These are phyloP conservation scores for Strobilomyces dryophilus DNA, from an alignment of 768 basidiomycete species.

Conservation along the genomic window DNA sequence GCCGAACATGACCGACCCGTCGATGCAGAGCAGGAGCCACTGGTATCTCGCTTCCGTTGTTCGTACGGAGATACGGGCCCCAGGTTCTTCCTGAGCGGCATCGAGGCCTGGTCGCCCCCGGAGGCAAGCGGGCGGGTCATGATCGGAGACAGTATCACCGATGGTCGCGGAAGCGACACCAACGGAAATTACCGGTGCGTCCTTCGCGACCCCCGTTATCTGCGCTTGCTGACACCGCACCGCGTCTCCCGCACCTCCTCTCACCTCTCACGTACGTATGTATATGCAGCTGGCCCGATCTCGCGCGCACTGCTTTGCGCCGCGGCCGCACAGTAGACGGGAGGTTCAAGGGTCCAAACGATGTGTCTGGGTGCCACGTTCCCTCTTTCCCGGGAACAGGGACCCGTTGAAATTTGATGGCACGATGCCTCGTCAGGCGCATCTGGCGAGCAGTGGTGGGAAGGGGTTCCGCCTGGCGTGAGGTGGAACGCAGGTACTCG, in stretches of 20 bases:
- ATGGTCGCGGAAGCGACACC: slow-evolving; percentile 1
- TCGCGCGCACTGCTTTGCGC: not conserved
- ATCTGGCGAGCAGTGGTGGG: too few relatives aligned
- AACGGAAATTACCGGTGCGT: slow-evolving; percentile 2
- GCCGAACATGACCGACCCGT: slow-evolving; percentile 12
- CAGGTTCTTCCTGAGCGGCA: slow-evolving; percentile 4
- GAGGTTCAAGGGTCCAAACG: too few relatives aligned
- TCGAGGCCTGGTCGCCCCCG: slow-evolving; percentile 4
- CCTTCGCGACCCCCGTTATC: not conserved
- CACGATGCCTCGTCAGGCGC: too few relatives aligned
- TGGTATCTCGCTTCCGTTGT: not conserved
- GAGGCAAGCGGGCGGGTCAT: not conserved
- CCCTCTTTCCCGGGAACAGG: too few relatives aligned
- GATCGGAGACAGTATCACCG: slow-evolving; percentile 6
- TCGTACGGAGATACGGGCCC: slow-evolving; percentile 2
- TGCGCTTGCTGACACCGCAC: not conserved
- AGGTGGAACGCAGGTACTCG: too few relatives aligned
- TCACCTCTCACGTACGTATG: too few relatives aligned
- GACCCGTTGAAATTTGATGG: too few relatives aligned
- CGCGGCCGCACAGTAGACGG: too few relatives aligned
- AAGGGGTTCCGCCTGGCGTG: too few relatives aligned
- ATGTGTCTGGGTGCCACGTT: too few relatives aligned
- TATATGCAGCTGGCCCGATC: not conserved
- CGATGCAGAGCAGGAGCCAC: not conserved
- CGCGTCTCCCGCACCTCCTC: not conserved